Evolutionary conservation across 805 yeast genomes (phyloP), one percentile per base, ranked within the genome.

Genomic region (Blastobotrys parvus): DNA sequence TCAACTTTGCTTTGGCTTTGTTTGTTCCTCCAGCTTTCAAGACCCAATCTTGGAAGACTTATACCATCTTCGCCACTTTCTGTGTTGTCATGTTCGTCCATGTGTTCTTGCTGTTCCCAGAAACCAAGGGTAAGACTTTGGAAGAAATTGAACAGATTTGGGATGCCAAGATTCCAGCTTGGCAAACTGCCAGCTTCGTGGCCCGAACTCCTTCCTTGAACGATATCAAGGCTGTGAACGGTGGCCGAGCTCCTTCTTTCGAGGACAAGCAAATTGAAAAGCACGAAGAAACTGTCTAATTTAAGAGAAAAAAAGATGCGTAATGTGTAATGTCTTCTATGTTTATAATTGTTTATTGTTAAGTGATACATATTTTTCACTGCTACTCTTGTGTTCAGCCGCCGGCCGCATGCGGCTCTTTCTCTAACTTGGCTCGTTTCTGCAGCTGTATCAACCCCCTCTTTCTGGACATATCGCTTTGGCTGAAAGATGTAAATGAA

Each of bases 101-200:
- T 46, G 71, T 60, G 54, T 56, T 51, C 46, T 35, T 52, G 18
- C 37, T 50, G 31, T 52, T 52, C 49, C 55, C 55, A 19, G 55
- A 52, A 41, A 52, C 55, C 36, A 52, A 52, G 43, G 55, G 53
- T 20, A 52, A 52, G 45, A 32, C 54, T 44, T 69, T 77, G 62
- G 83, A 52, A 36, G 56, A 53, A 44, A 52, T 53, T 37, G 50
- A 50, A 39, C 54, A 53, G 38, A 53, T 67, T 82, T 82, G 65
- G 94, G 54, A 47, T 16, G 49, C 43, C 4, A 42, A 40, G 19
- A 39, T 92, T 8, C 71, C 84, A 4, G 74, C 90, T 27, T 85
- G 92, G 90, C 90, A 89, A 60, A 89, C 92, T 32, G 75, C 75
- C 25, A 33, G 27, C 37, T 49, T 45, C 45, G 22, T n/a, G 16